Conservation (phyloP, 352 stramenopile genomes). For the Phytophthora idaei region DNA sequence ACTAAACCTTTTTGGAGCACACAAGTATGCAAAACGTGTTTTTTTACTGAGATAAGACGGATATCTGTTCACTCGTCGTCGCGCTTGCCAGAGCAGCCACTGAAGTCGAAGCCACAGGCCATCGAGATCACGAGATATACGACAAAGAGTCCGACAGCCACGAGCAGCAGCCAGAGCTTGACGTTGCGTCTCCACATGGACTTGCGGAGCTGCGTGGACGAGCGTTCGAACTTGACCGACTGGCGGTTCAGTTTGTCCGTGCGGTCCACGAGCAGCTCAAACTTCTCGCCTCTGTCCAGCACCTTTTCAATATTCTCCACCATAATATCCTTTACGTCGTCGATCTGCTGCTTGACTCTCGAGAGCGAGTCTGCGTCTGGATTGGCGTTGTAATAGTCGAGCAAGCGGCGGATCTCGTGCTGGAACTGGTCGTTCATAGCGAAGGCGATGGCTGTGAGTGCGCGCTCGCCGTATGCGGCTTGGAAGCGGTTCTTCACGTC, state of each 20-base stretch:
- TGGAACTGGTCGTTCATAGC: conserved; percentile 98
- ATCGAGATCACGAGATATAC: conserved; percentile 89
- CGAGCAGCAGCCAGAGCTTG: conserved; percentile 87
- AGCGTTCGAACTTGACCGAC: conserved; percentile 97
- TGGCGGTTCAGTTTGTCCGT: conserved; percentile 97
- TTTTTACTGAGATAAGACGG: too few species aligned
- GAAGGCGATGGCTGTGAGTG: conserved; percentile 95
- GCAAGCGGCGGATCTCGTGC: conserved; percentile 90
- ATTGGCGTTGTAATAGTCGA: conserved; percentile 89
- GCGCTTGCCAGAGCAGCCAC: conserved; percentile 69
- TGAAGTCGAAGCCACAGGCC: conserved; percentile 88
- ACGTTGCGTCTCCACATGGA: conserved; percentile 89
- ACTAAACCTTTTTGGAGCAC: conserved; percentile 16
- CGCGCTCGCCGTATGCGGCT: conserved; percentile 76
- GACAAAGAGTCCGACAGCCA: conserved; percentile 78
- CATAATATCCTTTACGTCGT: conserved; percentile 98
- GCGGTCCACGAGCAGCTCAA: conserved; percentile 94
- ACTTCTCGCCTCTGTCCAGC: conserved; percentile 98
- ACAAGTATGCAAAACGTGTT: conserved; percentile 12
- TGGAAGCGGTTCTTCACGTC: conserved; percentile 96
- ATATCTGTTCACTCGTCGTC: conserved; percentile 32
- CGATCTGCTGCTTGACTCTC: conserved; percentile 95
- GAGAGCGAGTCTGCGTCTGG: conserved; percentile 93
- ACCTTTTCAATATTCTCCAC: conserved; percentile 99
- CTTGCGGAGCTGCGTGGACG: conserved; percentile 88